Conservation (phyloP, 306 rosid genomes). For the Datisca glomerata region DNA sequence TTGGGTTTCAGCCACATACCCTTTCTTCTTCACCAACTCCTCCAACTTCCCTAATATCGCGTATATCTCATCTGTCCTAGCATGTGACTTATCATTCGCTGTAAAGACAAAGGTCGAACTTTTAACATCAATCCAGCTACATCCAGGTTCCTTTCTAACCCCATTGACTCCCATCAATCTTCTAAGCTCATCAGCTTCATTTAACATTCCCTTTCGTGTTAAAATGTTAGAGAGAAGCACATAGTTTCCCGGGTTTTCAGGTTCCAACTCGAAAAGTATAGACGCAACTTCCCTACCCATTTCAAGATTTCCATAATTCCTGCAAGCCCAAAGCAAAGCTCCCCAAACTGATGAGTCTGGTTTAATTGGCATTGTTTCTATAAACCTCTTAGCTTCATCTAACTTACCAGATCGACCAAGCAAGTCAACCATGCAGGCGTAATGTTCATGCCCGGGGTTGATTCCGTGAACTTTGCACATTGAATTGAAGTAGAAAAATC, state of each 20-base stretch:
- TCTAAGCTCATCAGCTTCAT: slow-evolving; percentile 42
- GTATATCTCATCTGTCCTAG: slow-evolving; percentile 34
- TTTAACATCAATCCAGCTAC: slow-evolving; percentile 49
- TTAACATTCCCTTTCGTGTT: slow-evolving; percentile 31
- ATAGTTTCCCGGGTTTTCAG: slow-evolving; percentile 49
- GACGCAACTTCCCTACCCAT: slow-evolving; percentile 48
- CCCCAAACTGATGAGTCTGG: slow-evolving; percentile 51
- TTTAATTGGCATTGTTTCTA: slow-evolving; percentile 41
- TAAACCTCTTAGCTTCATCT: slow-evolving; percentile 36
- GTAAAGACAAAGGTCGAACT: slow-evolving; percentile 35
- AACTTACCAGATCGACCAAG: slow-evolving; percentile 49
- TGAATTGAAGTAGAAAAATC: slow-evolving; percentile 39
- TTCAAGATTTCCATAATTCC: slow-evolving; percentile 33
- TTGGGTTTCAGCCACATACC: slow-evolving; percentile 34
- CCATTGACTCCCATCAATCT: slow-evolving; percentile 35
- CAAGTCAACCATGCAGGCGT: slow-evolving; percentile 59
- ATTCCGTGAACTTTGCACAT: slow-evolving; percentile 31
- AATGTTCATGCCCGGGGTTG: slow-evolving; percentile 45
- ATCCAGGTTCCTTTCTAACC: slow-evolving; percentile 44
- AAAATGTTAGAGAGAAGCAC: slow-evolving; percentile 39
- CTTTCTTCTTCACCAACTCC: slow-evolving; percentile 33
- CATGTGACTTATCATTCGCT: slow-evolving; percentile 39
- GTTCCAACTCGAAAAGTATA: slow-evolving; percentile 50
- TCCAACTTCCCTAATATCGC: slow-evolving; percentile 30
- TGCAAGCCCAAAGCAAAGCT: slow-evolving; percentile 53